A percentile compares a stretch with the other conserved stretches of the same genome.
phyloP scores from a whole-genome alignment of 352 stramenopile genomes.

The Globisporangium viniferum region DNA sequence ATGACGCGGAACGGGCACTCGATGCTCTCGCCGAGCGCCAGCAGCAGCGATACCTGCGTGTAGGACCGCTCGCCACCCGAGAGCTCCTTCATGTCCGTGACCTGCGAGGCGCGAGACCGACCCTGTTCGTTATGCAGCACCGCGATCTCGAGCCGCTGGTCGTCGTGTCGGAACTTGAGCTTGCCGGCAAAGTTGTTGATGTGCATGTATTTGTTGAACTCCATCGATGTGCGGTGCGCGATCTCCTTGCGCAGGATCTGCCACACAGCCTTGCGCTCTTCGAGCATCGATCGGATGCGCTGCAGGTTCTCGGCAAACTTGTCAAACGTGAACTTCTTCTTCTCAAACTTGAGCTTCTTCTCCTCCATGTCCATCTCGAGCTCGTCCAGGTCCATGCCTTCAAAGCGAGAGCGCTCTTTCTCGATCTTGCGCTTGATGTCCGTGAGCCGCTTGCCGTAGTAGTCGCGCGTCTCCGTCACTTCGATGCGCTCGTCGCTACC shows the following conservation, averaged over 20 bases:
- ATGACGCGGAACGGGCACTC: conserved; percentile 96
- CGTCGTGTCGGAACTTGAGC: conserved; percentile 76
- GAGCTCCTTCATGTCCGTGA: conserved; percentile 96
- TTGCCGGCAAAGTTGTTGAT: conserved; percentile 85
- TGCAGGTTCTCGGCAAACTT: conserved; percentile 61
- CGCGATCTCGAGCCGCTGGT: conserved; percentile 73
- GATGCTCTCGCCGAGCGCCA: conserved; percentile 91
- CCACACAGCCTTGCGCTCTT: conserved; percentile 73
- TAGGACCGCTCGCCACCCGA: conserved; percentile 96
- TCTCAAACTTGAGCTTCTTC: conserved; percentile 66
- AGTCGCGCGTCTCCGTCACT: conserved; percentile 62
- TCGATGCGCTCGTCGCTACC: conserved; percentile 52
- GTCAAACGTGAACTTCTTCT: conserved; percentile 62
- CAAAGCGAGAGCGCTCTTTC: conserved; percentile 66
- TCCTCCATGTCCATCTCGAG: conserved; percentile 72
- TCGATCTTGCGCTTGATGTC: conserved; percentile 80
- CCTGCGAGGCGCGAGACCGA: conserved; percentile 72
- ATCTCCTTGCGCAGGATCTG: conserved; percentile 79
- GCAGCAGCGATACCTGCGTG: conserved; percentile 95
- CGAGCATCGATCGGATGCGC: conserved; percentile 68
- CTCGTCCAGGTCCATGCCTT: conserved; percentile 80
- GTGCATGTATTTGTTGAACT: conserved; percentile 85
- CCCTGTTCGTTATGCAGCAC: conserved; percentile 80
- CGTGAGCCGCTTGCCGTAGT: conserved; percentile 77
- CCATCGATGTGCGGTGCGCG: conserved; percentile 65